Conservation (phyloP, 768 basidiomycete species). For the Rhizopogon vinicolor region DNA sequence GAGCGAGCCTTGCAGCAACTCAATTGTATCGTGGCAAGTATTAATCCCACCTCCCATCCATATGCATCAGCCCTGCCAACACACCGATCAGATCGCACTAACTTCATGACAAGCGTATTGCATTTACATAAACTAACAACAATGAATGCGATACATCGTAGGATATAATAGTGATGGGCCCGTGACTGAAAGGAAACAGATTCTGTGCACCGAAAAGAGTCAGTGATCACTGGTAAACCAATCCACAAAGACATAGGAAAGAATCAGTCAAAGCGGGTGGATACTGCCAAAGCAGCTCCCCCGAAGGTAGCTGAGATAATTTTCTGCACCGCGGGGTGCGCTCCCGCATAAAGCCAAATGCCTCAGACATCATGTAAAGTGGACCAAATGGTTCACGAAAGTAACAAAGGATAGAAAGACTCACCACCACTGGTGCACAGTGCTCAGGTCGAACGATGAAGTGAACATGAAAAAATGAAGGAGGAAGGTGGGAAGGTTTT, state of each 20-base stretch:
- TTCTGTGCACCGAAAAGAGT: conserved; percentile 13
- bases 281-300: conserved; percentile 38
- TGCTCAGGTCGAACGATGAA: background rate
- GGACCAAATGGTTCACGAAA: conserved; percentile 1
- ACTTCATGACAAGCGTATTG: no score
- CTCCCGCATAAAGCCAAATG: conserved; percentile 86
- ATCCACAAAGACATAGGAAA: background rate
- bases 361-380: conserved; percentile 75
- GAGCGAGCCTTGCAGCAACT: no score
- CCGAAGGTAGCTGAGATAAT: conserved; percentile 90
- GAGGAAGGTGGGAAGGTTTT: conserved; percentile 6
- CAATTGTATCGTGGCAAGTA: no score
- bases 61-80: no score
- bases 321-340: conserved; percentile 73
- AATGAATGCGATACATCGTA: background rate
- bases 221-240: conserved; percentile 2
- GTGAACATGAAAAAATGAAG: conserved; percentile 8
- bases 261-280: conserved; percentile 44
- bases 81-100: no score
- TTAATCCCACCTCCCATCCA: no score
- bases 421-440: conserved; percentile 15
- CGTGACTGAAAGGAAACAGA: background rate
- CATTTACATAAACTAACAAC: no score
- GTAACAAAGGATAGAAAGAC: conserved; percentile 4
- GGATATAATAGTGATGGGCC: background rate